Evolutionary conservation across 768 basidiomycete genomes (phyloP).

Genomic region (Collybiopsis luxurians): DNA sequence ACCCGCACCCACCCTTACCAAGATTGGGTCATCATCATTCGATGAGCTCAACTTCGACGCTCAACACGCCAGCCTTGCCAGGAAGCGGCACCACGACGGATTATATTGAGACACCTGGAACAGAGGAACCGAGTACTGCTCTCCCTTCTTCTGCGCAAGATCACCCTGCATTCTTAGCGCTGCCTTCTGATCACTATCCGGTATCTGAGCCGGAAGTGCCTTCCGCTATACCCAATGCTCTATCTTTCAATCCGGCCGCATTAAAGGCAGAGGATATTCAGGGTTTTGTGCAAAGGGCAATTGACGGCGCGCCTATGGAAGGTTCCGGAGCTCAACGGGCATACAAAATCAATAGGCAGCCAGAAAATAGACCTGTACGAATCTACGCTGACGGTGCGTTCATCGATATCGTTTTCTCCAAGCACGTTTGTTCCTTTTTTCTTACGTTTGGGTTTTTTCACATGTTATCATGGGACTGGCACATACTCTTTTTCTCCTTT

Average conservation of each 20-base stretch:
- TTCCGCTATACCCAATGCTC: constrained; percentile 24
- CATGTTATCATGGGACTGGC: neutral
- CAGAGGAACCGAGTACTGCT: neutral
- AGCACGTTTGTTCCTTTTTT: neutral
- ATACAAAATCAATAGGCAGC: constrained; percentile 88
- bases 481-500: neutral
- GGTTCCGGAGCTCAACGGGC: constrained; percentile 27
- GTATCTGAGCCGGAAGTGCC: constrained; percentile 40
- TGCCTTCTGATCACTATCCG: constrained; percentile 21
- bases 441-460: neutral
- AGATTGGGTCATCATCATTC: constrained; percentile 36
- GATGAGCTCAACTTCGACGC: constrained; percentile 52
- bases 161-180: constrained; percentile 12
- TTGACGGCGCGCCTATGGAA: constrained; percentile 60
- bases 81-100: neutral
- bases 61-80: constrained; percentile 35
- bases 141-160: constrained; percentile 18
- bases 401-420: neutral
- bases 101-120: neutral
- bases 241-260: constrained; percentile 59
- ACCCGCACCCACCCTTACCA: constrained; percentile 6
- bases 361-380: constrained; percentile 74
- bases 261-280: constrained; percentile 79
- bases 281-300: constrained; percentile 69
- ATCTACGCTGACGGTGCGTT: constrained; percentile 90